Percentiles rank a stretch among this genome's conserved stretches.
These are phyloP conservation scores for Saturnispora galanensis DNA, from an alignment of 805 yeast species.

Conservation along the genomic window DNA sequence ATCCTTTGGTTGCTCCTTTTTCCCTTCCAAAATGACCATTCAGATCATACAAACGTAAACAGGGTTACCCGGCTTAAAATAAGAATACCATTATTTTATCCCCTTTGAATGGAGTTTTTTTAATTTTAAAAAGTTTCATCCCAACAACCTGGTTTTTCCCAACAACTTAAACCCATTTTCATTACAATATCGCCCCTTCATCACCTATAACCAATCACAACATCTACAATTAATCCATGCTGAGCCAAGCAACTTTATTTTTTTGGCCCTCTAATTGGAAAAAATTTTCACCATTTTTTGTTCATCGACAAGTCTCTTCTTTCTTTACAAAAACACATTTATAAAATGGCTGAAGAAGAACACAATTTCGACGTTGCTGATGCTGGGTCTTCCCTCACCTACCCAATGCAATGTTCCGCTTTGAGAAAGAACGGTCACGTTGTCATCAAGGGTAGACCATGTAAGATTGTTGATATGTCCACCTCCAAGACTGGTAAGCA, in stretches of 20 bases:
- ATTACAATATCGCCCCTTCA: too few relatives aligned
- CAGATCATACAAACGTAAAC: too few relatives aligned
- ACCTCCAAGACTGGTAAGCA: conserved; percentile 99
- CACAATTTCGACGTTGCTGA: conserved; percentile 96
- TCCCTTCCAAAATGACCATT: too few relatives aligned
- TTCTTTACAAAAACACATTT: neutral
- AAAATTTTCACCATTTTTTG: neutral
- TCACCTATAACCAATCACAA: too few relatives aligned
- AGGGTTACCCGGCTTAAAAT: too few relatives aligned
- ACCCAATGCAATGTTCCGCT: conserved; percentile 99
- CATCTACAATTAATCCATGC: neutral
- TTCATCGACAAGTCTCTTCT: neutral
- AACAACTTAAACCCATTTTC: too few relatives aligned
- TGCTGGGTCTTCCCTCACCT: conserved; percentile 98
- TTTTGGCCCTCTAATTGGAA: neutral
- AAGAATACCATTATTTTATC: too few relatives aligned
- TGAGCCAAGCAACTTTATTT: neutral
- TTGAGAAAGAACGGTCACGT: conserved; percentile 99
- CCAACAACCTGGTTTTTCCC: too few relatives aligned
- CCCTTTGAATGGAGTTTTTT: too few relatives aligned
- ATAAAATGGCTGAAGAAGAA: conserved; percentile 29
- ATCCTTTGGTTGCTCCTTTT: too few relatives aligned
- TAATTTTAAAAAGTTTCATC: too few relatives aligned
- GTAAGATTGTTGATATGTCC: conserved; percentile 99
- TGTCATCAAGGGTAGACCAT: conserved; percentile 97